phyloP scores from a whole-genome alignment of 352 stramenopile species.

The Globisporangium paroecandrum region DNA sequence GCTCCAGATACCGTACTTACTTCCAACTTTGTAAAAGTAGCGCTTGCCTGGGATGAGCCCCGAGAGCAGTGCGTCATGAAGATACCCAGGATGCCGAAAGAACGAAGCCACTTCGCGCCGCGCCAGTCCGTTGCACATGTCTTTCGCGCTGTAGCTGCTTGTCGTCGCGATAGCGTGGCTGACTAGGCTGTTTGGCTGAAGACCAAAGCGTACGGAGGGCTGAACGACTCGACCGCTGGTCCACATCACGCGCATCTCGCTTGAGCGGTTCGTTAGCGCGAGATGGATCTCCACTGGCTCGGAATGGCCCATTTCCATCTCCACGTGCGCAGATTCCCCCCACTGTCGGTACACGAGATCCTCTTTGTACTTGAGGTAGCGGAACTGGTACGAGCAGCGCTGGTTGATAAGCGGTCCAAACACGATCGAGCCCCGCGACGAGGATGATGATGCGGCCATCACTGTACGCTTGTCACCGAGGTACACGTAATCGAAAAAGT shows the following conservation, averaged over 20 bases:
- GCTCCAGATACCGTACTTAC: background rate
- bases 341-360: background rate
- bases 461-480: background rate
- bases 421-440: background rate
- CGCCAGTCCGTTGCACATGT: background rate
- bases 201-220: conserved; percentile 34
- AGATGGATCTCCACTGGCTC: conserved; percentile 21
- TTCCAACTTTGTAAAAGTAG: background rate
- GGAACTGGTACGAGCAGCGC: background rate
- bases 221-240: conserved; percentile 33
- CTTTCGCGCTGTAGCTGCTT: background rate
- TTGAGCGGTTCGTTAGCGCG: conserved; percentile 10
- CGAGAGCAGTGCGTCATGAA: background rate
- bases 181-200: background rate
- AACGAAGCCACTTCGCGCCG: background rate
- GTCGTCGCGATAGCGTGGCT: background rate
- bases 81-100: background rate
- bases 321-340: background rate
- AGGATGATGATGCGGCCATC: background rate
- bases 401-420: background rate
- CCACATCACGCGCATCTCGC: conserved; percentile 56
- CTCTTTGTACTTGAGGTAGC: background rate
- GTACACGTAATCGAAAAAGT: background rate
- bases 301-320: background rate
- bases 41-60: background rate